phyloP scores from a whole-genome alignment of 129 eudicot species.

The Chrysanthemum seticuspe region DNA sequence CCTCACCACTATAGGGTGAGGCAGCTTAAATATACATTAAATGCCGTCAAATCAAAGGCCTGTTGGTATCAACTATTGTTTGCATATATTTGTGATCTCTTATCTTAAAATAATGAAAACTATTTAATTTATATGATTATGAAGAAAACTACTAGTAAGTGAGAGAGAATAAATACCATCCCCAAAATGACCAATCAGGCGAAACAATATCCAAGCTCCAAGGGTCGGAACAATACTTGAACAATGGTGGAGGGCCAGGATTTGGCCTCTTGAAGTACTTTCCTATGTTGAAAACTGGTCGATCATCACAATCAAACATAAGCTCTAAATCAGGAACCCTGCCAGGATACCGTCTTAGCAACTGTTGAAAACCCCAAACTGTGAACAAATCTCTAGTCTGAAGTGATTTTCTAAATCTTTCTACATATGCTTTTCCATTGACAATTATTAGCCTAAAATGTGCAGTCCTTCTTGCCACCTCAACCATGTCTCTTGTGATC shows the following conservation, averaged over 20 bases:
- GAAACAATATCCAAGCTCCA: constrained; percentile 73
- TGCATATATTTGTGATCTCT: not conserved
- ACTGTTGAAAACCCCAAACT: constrained; percentile 75
- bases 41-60: too few relatives aligned
- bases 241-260: constrained; percentile 73
- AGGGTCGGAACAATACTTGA: constrained; percentile 70
- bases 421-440: constrained; percentile 66
- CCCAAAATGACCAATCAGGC: constrained; percentile 98
- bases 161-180: constrained; percentile 49
- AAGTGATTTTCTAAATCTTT: constrained; percentile 53
- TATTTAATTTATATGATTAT: not conserved
- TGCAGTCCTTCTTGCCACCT: constrained; percentile 48
- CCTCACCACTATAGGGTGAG: too few relatives aligned
- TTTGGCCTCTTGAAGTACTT: constrained; percentile 32
- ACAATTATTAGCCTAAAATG: constrained; percentile 62
- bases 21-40: too few relatives aligned
- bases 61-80: too few relatives aligned
- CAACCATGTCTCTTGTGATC: constrained; percentile 65
- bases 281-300: constrained; percentile 46
- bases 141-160: not conserved
- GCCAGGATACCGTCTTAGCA: constrained; percentile 67
- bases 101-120: not conserved
- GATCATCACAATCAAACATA: constrained; percentile 74
- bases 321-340: constrained; percentile 76
- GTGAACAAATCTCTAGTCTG: constrained; percentile 72